Conservation (phyloP, 345 rosid genomes). For the Eucalyptus leucophloia region DNA sequence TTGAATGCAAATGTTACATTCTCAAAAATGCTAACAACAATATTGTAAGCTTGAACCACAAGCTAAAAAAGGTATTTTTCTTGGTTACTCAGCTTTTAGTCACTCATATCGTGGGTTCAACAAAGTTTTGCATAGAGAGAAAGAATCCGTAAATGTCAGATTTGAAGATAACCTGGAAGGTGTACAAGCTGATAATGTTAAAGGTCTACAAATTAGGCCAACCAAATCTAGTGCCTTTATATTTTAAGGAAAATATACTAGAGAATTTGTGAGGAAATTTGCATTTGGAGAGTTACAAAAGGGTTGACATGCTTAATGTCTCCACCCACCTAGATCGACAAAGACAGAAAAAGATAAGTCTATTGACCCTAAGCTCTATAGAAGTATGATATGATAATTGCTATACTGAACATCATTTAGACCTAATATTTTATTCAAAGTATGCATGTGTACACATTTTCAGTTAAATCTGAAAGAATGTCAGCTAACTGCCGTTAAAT, state of each 20-base stretch:
- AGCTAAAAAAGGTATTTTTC: too few species aligned
- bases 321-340: background rate
- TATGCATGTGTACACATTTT: background rate
- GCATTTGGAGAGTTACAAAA: too few species aligned
- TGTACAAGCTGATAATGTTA: too few species aligned
- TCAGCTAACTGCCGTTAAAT: background rate
- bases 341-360: background rate
- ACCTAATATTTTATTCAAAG: background rate
- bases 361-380: background rate
- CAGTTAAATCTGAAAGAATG: background rate
- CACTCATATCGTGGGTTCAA: too few species aligned
- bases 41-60: too few species aligned
- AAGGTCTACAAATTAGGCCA: background rate
- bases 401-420: background rate
- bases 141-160: too few species aligned
- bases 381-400: background rate
- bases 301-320: too few species aligned
- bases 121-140: too few species aligned
- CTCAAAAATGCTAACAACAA: too few species aligned
- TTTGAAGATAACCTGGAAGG: too few species aligned
- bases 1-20: too few species aligned
- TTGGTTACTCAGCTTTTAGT: too few species aligned
- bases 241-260: background rate
- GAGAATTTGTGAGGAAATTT: background rate
- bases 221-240: background rate